phyloP scores from a whole-genome alignment of 768 basidiomycete genomes.

The Lyophyllum semitale region DNA sequence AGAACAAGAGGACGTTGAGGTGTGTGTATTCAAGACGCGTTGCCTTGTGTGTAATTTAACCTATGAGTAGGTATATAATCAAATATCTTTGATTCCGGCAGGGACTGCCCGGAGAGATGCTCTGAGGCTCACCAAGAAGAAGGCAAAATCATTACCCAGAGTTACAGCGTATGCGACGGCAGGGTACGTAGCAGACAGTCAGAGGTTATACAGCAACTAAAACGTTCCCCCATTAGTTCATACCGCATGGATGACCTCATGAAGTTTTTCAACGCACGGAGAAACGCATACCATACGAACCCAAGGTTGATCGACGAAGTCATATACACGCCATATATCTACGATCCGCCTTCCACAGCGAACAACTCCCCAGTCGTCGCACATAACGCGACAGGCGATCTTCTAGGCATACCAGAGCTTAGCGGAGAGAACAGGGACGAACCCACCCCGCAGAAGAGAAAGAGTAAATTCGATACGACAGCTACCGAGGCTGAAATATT shows the following conservation, averaged over 20 bases:
- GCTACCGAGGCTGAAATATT: slow-evolving; percentile 85
- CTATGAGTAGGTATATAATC: slow-evolving; percentile 77
- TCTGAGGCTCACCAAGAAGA: slow-evolving; percentile 87
- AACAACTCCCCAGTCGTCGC: slow-evolving; percentile 29
- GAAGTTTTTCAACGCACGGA: slow-evolving; percentile 87
- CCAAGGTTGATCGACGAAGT: slow-evolving; percentile 89
- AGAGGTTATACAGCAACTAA: neutral
- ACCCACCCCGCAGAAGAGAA: slow-evolving; percentile 46
- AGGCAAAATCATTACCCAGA: slow-evolving; percentile 86
- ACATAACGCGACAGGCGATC: slow-evolving; percentile 59
- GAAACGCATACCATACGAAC: slow-evolving; percentile 80
- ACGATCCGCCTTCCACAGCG: slow-evolving; percentile 51
- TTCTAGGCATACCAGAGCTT: slow-evolving; percentile 79
- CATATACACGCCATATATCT: slow-evolving; percentile 90
- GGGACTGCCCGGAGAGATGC: slow-evolving; percentile 94
- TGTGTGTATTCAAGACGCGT: slow-evolving; percentile 25
- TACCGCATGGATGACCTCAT: slow-evolving; percentile 87
- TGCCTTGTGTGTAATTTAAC: neutral
- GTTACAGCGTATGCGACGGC: slow-evolving; percentile 98
- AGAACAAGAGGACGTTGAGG: slow-evolving; percentile 63
- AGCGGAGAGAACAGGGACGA: slow-evolving; percentile 36
- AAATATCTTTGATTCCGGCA: slow-evolving; percentile 91
- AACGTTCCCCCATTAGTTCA: slow-evolving; percentile 53
- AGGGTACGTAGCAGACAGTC: slow-evolving; percentile 48
- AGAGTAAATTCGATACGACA: slow-evolving; percentile 67